Evolutionary conservation across 805 yeast genomes (phyloP).

Genomic region (Blastobotrys americana): DNA sequence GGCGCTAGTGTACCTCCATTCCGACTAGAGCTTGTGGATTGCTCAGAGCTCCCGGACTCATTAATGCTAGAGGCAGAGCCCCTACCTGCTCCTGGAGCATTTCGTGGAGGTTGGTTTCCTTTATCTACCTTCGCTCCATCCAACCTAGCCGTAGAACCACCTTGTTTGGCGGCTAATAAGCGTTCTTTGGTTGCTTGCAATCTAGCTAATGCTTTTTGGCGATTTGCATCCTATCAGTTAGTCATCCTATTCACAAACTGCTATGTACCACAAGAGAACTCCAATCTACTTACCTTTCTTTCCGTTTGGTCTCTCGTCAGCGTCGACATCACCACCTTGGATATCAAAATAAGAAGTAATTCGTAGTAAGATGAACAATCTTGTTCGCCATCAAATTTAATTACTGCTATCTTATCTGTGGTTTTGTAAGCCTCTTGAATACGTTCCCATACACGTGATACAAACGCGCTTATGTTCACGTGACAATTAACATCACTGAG

Average conservation of each 20-base stretch:
- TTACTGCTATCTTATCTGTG: too few relatives aligned
- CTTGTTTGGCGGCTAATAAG: conserved; percentile 15
- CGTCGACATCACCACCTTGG: neutral
- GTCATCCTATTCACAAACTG: too few relatives aligned
- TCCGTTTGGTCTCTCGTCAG: neutral
- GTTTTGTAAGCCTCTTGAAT: too few relatives aligned
- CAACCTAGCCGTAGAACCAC: neutral
- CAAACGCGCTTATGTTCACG: too few relatives aligned
- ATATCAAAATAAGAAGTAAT: neutral
- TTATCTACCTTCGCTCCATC: conserved; percentile 2
- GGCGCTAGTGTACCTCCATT: conserved; percentile 9
- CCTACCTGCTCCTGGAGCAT: conserved; percentile 1
- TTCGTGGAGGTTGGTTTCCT: conserved; percentile 2
- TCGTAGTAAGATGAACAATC: too few relatives aligned
- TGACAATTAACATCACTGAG: too few relatives aligned
- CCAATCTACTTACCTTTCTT: conserved; percentile 2
- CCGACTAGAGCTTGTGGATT: conserved; percentile 8
- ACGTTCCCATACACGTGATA: too few relatives aligned
- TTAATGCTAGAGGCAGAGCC: too few relatives aligned
- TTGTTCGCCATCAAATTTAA: too few relatives aligned
- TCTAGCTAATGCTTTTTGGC: conserved; percentile 18
- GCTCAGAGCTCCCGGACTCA: conserved; percentile 4
- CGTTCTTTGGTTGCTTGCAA: conserved; percentile 21
- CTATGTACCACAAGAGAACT: too few relatives aligned
- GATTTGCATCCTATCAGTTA: conserved; percentile 17